Evolutionary conservation across 2,329 filamentous ascomycete genomes (phyloP), one percentile per base, ranked within the genome.

Genomic region (Cordyceps javanica): DNA sequence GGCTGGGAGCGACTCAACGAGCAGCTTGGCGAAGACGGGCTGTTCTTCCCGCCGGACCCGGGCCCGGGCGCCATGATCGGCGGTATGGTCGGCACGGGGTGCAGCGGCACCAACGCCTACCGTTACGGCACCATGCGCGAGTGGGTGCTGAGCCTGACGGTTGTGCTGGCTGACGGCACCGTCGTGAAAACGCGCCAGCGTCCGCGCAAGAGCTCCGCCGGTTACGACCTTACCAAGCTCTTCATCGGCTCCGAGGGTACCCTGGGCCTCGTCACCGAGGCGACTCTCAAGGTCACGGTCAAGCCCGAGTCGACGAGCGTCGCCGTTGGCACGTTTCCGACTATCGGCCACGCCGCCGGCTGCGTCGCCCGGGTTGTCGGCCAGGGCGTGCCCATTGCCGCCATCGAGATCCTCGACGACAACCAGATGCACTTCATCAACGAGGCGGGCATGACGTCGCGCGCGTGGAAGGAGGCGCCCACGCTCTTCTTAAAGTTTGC

Each of bases 101-200:
- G 80, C 74, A 83, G 79, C 67, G 91, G 91, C 59, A 96, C 91
- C 14, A 96, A 96, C 70, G 87, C 91, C 16, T 96, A 95, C 75
- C 82, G 91, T 59, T 96, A 96, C 70, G 92, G 91, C 61, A 96
- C 91, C 2, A 96, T 96, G 91, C 86, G 90, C 61, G 91, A 96
- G 69, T 96, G 91, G 91, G 92, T 96, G 13, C 75, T 96, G 23
- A 88, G 83, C 55, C 74, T 96, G 63, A 96, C 91, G 0, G 90
- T 96, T 4, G 91, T 96, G 11, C 80, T 96, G 65, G 91, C 91
- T 19, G 92, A 96, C 71, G 91, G 91, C 51, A 96, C 91, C 1
- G 74, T 96, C 53, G 87, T 97, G 74, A 93, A 92, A 77, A 97
- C 92, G 11, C 82, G 89, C 61, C 91, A 95, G 72, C 82, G 91